Conservation (phyloP, 164 flowering plant genomes). For the Santalum album region DNA sequence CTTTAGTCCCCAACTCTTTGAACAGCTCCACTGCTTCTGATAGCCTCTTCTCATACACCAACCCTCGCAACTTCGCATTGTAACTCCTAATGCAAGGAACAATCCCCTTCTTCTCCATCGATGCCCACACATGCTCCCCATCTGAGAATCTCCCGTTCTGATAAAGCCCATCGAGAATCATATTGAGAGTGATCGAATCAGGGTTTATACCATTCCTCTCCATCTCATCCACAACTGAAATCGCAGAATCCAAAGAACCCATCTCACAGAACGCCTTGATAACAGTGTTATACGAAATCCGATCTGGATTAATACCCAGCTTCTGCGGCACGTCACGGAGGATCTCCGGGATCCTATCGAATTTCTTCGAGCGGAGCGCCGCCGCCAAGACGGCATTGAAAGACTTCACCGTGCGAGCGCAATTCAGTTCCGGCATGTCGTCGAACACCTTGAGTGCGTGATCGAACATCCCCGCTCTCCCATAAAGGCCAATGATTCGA, state of each 20-base stretch:
- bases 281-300: conserved; percentile 34
- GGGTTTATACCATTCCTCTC: conserved; percentile 36
- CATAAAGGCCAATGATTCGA: conserved; percentile 36
- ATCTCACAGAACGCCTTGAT: conserved; percentile 32
- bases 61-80: conserved; percentile 33
- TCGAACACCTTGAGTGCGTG: conserved; percentile 54
- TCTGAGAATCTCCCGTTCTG: conserved; percentile 18
- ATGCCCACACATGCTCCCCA: conserved; percentile 47
- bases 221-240: conserved; percentile 34
- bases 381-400: conserved; percentile 46
- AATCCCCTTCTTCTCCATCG: conserved; percentile 28
- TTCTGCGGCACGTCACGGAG: conserved; percentile 26
- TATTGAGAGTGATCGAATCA: conserved; percentile 34
- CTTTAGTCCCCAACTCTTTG: conserved; percentile 23
- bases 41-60: conserved; percentile 15
- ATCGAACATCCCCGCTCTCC: conserved; percentile 46
- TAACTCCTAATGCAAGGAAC: conserved; percentile 33
- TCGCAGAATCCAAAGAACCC: conserved; percentile 33
- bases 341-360: conserved; percentile 26
- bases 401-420: conserved; percentile 29
- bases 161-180: conserved; percentile 26
- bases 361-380: conserved; percentile 24
- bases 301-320: conserved; percentile 25
- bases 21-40: conserved; percentile 27
- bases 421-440: conserved; percentile 40